A percentile compares a stretch with the other conserved stretches of the same genome.
These are phyloP conservation scores for Quercus bicolor DNA, from an alignment of 306 rosid genomes.

Conservation along the genomic window DNA sequence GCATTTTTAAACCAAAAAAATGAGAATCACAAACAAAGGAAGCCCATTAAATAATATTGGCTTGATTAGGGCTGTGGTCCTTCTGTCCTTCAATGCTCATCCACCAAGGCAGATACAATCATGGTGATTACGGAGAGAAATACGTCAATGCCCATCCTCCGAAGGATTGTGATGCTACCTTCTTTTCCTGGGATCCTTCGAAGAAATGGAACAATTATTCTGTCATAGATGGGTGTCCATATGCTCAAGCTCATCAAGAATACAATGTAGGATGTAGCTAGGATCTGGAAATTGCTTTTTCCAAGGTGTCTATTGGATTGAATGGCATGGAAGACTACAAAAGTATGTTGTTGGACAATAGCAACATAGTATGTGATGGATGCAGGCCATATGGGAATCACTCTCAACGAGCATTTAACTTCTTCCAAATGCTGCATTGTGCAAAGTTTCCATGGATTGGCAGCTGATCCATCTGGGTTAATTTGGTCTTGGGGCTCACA, in stretches of 20 bases:
- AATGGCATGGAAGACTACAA: conserved; percentile 74
- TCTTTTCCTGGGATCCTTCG: conserved; percentile 47
- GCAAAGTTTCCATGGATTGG: conserved; percentile 71
- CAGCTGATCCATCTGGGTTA: conserved; percentile 63
- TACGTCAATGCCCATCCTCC: too few relatives aligned
- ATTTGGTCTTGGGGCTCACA: conserved; percentile 36
- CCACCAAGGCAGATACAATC: conserved; percentile 23
- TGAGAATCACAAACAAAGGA: too few relatives aligned
- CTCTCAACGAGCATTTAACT: conserved; percentile 63
- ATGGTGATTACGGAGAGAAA: too few relatives aligned
- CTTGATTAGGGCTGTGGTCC: too few relatives aligned
- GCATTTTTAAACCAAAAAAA: too few relatives aligned
- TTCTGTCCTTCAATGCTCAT: too few relatives aligned
- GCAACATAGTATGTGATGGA: conserved; percentile 33
- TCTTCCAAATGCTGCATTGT: conserved; percentile 86
- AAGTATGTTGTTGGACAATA: conserved; percentile 52
- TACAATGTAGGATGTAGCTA: conserved; percentile 58
- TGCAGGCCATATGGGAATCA: conserved; percentile 63
- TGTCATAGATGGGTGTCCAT: conserved; percentile 64
- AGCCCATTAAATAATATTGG: too few relatives aligned
- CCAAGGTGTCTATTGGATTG: conserved; percentile 62
- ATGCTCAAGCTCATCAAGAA: conserved; percentile 56
- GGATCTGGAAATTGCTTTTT: conserved; percentile 45
- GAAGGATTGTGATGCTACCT: conserved; percentile 53
- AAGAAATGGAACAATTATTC: conserved; percentile 55